Base-by-base conservation (phyloP, 495 filamentous ascomycete species). In the Hyaloscypha finlandica region DNA sequence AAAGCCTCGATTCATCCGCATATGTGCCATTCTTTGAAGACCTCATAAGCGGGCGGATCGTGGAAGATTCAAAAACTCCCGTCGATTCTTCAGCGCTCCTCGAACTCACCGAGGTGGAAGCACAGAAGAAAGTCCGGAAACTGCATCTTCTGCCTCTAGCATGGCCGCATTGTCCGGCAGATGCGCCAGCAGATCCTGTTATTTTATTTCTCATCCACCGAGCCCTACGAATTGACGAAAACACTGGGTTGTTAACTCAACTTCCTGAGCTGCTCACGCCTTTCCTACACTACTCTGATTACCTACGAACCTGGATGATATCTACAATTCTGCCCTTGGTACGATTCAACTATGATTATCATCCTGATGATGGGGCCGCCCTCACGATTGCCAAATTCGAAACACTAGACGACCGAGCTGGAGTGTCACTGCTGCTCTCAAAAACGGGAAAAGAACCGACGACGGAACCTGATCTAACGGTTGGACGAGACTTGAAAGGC, bases 281-380 rank as follows among this genome's bases (percentile, higher is more conserved):
- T 0, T 97, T 97, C 74, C 81, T 96, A 53, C 77, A 88, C 42
- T 86, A 84, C 61, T 88, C 88, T 19, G 79, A 86, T 16, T 81
- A 81, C 51, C 77, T 97, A 58, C 85, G 89, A 65, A 87, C 81
- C 54, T 92, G 93, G 89, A 83, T 92, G 73, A 84, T 96, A 32
- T 93, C 93, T 1, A 88, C 83, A 22, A 80, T 96, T 22, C 79
- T 97, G 29, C 93, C 93, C 0, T 81, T 96, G 2, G 78, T 94
- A 19, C 85, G 93, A 61, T 81, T 93, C n/a, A 90, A 90, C 71
- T 90, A 90, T 74, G 92, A 95, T 79, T 95, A 92, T 72, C 90
- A 96, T 68, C 86, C 90, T 0, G 76, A 84, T 33, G 81, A 84
- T 12, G 83, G 82, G 16, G 77, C 81, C 14, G 70, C 78, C 8